These are phyloP conservation scores for Lanmaoa pseudosensibilis DNA, from an alignment of 768 basidiomycete genomes.

Conservation along the genomic window DNA sequence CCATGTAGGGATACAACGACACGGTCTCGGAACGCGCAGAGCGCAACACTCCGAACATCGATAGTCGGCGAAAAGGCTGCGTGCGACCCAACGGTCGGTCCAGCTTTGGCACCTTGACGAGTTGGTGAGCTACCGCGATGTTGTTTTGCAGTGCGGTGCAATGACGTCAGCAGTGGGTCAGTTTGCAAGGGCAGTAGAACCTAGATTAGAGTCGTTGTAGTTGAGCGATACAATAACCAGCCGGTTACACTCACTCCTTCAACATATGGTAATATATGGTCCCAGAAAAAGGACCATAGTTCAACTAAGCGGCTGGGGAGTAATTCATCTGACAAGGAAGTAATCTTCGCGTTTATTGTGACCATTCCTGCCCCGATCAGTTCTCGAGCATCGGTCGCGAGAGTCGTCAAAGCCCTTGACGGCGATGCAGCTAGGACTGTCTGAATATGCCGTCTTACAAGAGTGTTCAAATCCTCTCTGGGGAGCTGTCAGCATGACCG, in stretches of 20 bases:
- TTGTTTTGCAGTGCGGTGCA: constrained; percentile 62
- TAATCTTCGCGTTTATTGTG: constrained; percentile 83
- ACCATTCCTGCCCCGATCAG: constrained; percentile 88
- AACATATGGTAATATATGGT: constrained; percentile 80
- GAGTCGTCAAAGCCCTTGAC: constrained; percentile 66
- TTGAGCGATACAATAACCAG: background rate
- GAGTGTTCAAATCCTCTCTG: constrained; percentile 85
- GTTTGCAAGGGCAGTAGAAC: constrained; percentile 62
- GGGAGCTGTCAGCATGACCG: constrained; percentile 9
- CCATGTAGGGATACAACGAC: constrained; percentile 67
- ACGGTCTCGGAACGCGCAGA: constrained; percentile 77
- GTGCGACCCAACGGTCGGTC: constrained; percentile 26
- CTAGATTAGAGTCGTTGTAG: constrained; percentile 37
- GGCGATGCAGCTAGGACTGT: constrained; percentile 71
- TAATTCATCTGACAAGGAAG: constrained; percentile 73
- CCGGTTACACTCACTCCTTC: constrained; percentile 64
- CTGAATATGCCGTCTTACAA: constrained; percentile 78
- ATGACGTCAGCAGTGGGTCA: constrained; percentile 61
- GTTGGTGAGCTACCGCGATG: constrained; percentile 53
- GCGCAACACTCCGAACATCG: constrained; percentile 78
- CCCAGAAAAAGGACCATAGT: constrained; percentile 93
- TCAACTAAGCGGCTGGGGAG: constrained; percentile 79
- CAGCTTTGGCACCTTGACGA: constrained; percentile 48
- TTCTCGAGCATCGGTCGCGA: constrained; percentile 79
- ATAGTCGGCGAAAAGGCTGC: constrained; percentile 51